These are phyloP conservation scores for Ophiostoma tasmaniense DNA, from an alignment of 2,329 filamentous ascomycete genomes.

Conservation along the genomic window DNA sequence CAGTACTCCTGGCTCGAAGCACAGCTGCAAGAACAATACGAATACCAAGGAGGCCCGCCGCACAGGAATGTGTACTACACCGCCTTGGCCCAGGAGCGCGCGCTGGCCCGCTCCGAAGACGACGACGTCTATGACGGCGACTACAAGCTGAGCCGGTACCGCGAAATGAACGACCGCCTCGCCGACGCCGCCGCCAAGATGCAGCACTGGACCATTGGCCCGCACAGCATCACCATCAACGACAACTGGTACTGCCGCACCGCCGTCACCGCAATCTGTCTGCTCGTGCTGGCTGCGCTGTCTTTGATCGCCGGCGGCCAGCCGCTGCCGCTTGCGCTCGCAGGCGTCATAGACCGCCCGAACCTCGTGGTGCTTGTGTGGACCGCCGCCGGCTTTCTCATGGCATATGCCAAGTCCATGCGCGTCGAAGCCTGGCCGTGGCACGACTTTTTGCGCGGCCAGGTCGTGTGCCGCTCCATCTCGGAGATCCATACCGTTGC, in stretches of 20 bases:
- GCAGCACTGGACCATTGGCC: background rate
- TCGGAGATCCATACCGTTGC: background rate
- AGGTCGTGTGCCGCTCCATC: conserved; percentile 4
- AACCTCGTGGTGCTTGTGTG: conserved; percentile 4
- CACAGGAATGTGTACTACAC: conserved; percentile 1
- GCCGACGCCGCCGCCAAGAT: background rate
- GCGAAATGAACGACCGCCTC: conserved; percentile 1
- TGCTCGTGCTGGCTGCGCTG: background rate
- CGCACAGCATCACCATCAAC: conserved; percentile 2
- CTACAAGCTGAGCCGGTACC: background rate
- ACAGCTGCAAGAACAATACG: background rate
- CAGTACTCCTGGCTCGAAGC: conserved; percentile 4
- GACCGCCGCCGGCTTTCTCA: conserved; percentile 2
- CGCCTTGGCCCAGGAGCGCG: conserved; percentile 4
- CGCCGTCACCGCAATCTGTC: background rate
- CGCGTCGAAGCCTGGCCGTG: conserved; percentile 7
- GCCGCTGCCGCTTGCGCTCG: background rate
- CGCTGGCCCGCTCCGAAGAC: background rate
- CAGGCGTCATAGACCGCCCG: background rate
- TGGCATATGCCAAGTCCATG: background rate
- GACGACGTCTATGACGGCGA: background rate
- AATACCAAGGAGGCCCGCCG: background rate
- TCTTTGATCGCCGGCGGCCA: background rate
- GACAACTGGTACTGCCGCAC: conserved; percentile 8
- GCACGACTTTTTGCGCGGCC: conserved; percentile 2